Evolutionary conservation across 2,329 filamentous ascomycete genomes (phyloP).

Genomic region (Lachnellula occidentalis): DNA sequence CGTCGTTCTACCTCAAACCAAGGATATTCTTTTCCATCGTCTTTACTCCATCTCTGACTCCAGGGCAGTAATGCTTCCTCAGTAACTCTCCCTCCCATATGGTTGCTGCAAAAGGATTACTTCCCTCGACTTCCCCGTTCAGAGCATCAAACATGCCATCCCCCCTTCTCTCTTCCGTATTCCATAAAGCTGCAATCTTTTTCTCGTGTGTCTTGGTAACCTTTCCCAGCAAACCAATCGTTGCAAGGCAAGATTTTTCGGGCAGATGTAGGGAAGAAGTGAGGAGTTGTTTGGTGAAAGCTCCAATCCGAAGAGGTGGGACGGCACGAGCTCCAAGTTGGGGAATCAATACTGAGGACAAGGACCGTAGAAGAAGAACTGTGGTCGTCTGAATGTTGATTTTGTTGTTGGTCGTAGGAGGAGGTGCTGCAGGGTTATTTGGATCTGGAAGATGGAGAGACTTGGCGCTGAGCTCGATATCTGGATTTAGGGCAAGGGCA

Average conservation of each 20-base stretch:
- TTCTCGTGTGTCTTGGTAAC: constrained; percentile 75
- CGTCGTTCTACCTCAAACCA: constrained; percentile 21
- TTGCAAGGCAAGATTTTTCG: constrained; percentile 79
- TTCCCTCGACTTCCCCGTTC: constrained; percentile 70
- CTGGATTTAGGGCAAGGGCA: constrained; percentile 70
- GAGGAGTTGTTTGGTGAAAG: constrained; percentile 89
- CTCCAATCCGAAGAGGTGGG: constrained; percentile 79
- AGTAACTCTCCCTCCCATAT: constrained; percentile 92
- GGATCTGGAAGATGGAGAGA: constrained; percentile 67
- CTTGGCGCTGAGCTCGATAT: constrained; percentile 76
- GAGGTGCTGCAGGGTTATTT: constrained; percentile 39
- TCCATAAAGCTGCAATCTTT: constrained; percentile 83
- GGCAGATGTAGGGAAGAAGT: constrained; percentile 77
- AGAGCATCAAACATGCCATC: constrained; percentile 80
- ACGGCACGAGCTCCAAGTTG: constrained; percentile 66
- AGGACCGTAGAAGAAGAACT: constrained; percentile 80
- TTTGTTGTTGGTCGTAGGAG: constrained; percentile 52
- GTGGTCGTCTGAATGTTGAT: constrained; percentile 95
- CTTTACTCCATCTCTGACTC: constrained; percentile 70
- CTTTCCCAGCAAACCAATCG: constrained; percentile 71
- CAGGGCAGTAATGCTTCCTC: constrained; percentile 78
- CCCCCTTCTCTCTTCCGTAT: constrained; percentile 87
- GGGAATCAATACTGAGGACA: constrained; percentile 77
- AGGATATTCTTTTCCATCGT: constrained; percentile 57
- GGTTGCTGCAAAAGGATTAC: constrained; percentile 85